Base-by-base conservation (phyloP, 768 basidiomycete species). In the Piloderma croceum region DNA sequence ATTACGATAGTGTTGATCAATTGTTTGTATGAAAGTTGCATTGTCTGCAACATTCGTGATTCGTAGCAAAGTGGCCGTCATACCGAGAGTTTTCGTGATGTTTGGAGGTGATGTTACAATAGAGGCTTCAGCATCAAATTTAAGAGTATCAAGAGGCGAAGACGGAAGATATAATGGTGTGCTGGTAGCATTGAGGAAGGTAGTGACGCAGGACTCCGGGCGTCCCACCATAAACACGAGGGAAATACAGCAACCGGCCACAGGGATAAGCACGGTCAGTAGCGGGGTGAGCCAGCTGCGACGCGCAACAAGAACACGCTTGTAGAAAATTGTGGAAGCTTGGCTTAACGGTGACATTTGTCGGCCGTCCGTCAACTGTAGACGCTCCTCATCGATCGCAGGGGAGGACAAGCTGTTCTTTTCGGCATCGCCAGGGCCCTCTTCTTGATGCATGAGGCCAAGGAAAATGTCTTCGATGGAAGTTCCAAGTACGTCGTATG, bases 381-480 rank as follows among this genome's bases (percentile, higher is more conserved):
- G 4, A 5, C 38, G 25, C 3, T 23, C 21, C 13, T 39, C 37
- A 4, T 38, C 11, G 7, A 12, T 31, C 12, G 39, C 43, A 19
- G 38, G 23, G 18, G 46, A 53, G 15, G 41, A 34, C 24, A 50
- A 44, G 13, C 48, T 53, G 21, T 47, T 43, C 31, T 53, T 49
- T 11, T 54, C 45, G 3, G 44, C 46, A 11, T 67, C 60, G 20
- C 71, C 62, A 12, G 24, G 33, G 2, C 34, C 50, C 18, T 31
- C 41, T 38, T 57, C 52, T 3, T 70, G 63, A 34, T 59, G 59
- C 83, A 88, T 86, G 13, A 90, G 60, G 29, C 73, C 69, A 15
- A 90, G 68, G 64, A 90, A 90, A 33, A 90, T 83, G 42, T 88
- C 83, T 57, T 90, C 87, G 29, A 90, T 81, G 6, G 83, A 77